These are phyloP conservation scores for Scleromitrula shiraiana DNA, from an alignment of 2,329 filamentous ascomycete species.

Conservation along the genomic window DNA sequence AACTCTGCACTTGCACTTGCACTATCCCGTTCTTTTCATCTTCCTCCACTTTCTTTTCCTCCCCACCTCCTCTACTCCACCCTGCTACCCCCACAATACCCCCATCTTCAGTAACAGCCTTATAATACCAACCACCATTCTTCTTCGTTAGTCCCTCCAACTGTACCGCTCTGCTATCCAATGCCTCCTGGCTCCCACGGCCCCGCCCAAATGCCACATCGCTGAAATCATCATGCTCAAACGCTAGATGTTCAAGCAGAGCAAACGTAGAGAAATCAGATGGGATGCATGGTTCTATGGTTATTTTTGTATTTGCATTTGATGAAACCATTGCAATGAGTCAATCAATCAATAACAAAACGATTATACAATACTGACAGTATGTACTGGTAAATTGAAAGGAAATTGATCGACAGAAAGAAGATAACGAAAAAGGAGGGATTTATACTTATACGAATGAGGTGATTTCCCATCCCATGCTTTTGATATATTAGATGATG, in stretches of 20 bases:
- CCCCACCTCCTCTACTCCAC: conserved; percentile 12
- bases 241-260: conserved; percentile 10
- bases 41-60: background rate
- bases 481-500: too few relatives aligned
- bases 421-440: too few relatives aligned
- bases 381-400: too few relatives aligned
- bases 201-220: conserved; percentile 11
- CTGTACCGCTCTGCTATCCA: background rate
- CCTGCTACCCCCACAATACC: conserved; percentile 15
- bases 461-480: too few relatives aligned
- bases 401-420: too few relatives aligned
- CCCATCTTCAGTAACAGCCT: conserved; percentile 10
- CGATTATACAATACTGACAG: too few relatives aligned
- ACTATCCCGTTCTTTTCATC: conserved; percentile 1
- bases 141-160: background rate
- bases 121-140: conserved; percentile 9
- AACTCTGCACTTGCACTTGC: background rate
- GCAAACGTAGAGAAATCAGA: conserved; percentile 3
- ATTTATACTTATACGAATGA: too few relatives aligned
- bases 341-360: background rate
- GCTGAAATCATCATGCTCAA: conserved; percentile 12
- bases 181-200: background rate
- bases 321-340: too few relatives aligned
- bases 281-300: background rate
- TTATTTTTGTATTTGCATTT: background rate